Conservation (phyloP, 495 filamentous ascomycete genomes). For the Darksidea phi region DNA sequence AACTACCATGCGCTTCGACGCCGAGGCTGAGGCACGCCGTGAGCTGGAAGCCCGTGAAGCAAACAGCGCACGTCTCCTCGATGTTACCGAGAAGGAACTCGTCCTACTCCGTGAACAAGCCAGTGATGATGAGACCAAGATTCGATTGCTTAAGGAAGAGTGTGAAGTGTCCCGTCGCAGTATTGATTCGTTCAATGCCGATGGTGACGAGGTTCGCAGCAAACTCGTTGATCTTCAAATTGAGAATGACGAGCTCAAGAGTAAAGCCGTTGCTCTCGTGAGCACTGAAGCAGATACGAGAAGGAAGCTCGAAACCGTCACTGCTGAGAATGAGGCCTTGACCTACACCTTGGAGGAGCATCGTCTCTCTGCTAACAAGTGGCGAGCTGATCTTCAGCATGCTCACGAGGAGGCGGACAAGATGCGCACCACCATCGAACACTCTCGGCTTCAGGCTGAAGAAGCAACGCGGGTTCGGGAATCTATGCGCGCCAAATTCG, state of each 20-base stretch:
- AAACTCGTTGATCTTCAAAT: conserved; percentile 26
- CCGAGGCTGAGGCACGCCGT: conserved; percentile 64
- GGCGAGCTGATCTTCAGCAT: conserved; percentile 55
- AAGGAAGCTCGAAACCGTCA: conserved; percentile 63
- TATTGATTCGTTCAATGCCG: conserved; percentile 5
- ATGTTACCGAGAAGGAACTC: conserved; percentile 71
- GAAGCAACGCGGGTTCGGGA: conserved; percentile 79
- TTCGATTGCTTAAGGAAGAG: conserved; percentile 47
- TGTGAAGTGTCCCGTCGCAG: conserved; percentile 34
- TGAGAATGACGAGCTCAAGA: conserved; percentile 41
- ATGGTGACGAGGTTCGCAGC: conserved; percentile 19
- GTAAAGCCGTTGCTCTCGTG: conserved; percentile 59
- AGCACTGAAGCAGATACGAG: conserved; percentile 63
- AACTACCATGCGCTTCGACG: conserved; percentile 50
- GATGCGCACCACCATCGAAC: conserved; percentile 60
- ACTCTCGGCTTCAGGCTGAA: conserved; percentile 71
- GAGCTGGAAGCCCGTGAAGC: conserved; percentile 70
- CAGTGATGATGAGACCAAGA: conserved; percentile 60
- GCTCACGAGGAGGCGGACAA: conserved; percentile 55
- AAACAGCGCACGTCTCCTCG: conserved; percentile 67
- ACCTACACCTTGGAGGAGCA: conserved; percentile 63
- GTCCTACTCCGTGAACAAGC: conserved; percentile 66
- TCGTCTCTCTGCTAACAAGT: conserved; percentile 56
- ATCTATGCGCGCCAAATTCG: conserved; percentile 74
- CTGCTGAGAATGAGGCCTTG: conserved; percentile 58